Evolutionary conservation across 768 basidiomycete species (phyloP).

Genomic region (Boletus coccyginus): DNA sequence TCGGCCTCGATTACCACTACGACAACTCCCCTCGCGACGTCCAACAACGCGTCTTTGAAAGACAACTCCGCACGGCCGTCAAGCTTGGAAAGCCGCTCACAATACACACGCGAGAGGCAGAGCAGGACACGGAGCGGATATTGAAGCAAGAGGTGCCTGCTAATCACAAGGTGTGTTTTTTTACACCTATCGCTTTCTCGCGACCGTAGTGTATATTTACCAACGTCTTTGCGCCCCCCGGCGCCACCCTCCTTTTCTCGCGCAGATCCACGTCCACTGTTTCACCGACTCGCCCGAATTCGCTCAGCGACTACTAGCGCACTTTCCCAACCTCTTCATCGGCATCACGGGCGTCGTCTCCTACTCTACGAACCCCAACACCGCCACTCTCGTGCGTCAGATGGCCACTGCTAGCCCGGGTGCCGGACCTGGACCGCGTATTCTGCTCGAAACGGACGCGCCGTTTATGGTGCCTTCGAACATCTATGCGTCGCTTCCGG

Average conservation of each 20-base stretch:
- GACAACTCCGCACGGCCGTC: conserved; percentile 70
- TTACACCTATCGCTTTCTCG: neutral
- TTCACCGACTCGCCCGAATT: conserved; percentile 82
- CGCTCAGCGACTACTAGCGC: conserved; percentile 63
- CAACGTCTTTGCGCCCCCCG: no score
- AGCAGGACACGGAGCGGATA: conserved; percentile 77
- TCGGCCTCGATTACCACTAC: conserved; percentile 85
- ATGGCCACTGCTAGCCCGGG: conserved; percentile 36
- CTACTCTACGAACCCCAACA: conserved; percentile 72
- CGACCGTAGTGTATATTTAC: no score
- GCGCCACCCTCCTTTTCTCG: neutral
- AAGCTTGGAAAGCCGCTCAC: conserved; percentile 72
- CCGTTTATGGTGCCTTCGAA: conserved; percentile 85
- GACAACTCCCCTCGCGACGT: conserved; percentile 68
- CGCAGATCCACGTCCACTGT: conserved; percentile 82
- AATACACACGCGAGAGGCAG: conserved; percentile 85
- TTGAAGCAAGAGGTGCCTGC: conserved; percentile 73
- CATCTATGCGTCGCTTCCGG: conserved; percentile 55
- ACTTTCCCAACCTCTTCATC: conserved; percentile 81
- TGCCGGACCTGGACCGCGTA: conserved; percentile 41
- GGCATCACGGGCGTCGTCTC: conserved; percentile 88
- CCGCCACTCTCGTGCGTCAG: conserved; percentile 59
- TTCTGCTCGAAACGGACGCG: conserved; percentile 81
- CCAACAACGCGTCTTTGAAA: conserved; percentile 62
- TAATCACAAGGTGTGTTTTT: conserved; percentile 57